These are phyloP conservation scores for Hymenoscyphus infarciens DNA, from an alignment of 2,329 filamentous ascomycete genomes.

Conservation along the genomic window DNA sequence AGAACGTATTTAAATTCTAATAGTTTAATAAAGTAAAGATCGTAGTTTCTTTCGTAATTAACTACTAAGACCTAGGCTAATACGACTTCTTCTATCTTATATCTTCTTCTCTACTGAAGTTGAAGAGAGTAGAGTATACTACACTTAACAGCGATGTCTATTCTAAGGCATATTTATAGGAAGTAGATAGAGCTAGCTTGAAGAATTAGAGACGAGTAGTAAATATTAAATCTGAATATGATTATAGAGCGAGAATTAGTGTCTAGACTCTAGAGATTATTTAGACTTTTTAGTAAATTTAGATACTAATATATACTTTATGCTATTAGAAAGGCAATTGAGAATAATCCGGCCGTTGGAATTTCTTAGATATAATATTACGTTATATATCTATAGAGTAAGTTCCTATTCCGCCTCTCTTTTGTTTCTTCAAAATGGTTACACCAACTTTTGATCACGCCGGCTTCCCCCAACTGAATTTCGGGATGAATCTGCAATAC, in stretches of 20 bases:
- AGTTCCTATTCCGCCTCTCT: background rate
- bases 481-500: background rate
- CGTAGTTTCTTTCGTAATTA: constrained; percentile 34
- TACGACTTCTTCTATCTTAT: too few species aligned
- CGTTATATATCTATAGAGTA: constrained; percentile 38
- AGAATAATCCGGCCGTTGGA: constrained; percentile 40
- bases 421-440: background rate
- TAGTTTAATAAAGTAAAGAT: constrained; percentile 36
- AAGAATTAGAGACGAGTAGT: constrained; percentile 30
- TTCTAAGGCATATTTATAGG: constrained; percentile 27
- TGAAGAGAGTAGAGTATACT: constrained; percentile 25
- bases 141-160: constrained; percentile 28
- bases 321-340: constrained; percentile 40
- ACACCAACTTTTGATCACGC: background rate
- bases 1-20: constrained; percentile 33
- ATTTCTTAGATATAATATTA: constrained; percentile 42
- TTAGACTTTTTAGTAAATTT: constrained; percentile 41
- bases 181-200: constrained; percentile 21
- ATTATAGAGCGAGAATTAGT: constrained; percentile 37
- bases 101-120: too few species aligned
- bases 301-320: constrained; percentile 43
- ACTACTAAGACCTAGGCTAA: too few species aligned
- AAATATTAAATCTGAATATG: constrained; percentile 36
- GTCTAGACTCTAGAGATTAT: constrained; percentile 42
- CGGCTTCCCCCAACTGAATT: background rate